These are phyloP conservation scores for Fusarium oligoseptatum DNA, from an alignment of 2,329 filamentous ascomycete genomes.

Conservation along the genomic window DNA sequence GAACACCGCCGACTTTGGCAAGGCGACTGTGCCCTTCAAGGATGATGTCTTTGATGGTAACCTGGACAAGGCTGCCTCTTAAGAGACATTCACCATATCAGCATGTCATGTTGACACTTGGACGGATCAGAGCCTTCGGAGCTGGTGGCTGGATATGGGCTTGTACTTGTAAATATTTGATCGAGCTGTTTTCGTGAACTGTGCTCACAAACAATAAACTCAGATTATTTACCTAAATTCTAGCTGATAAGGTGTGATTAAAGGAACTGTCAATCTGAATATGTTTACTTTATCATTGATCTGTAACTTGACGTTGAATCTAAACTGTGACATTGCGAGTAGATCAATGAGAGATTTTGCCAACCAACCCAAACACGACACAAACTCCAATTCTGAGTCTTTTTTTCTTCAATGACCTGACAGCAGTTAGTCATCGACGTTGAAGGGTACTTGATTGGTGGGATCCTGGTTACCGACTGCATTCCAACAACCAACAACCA, in stretches of 20 bases:
- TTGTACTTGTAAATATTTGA: not conserved
- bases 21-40: slow-evolving; percentile 58
- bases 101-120: not conserved
- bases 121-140: not conserved
- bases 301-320: not conserved
- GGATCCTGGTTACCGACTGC: not conserved
- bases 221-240: not conserved
- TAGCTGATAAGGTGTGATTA: not conserved
- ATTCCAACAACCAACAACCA: not conserved
- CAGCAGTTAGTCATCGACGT: not conserved
- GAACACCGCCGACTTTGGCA: slow-evolving; percentile 54
- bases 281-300: not conserved
- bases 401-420: not conserved
- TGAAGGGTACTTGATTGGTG: not conserved
- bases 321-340: not conserved
- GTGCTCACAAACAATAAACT: not conserved
- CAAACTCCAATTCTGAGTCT: not conserved
- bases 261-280: not conserved
- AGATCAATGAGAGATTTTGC: not conserved
- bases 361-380: not conserved
- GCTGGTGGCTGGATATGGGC: not conserved
- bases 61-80: slow-evolving; percentile 27
- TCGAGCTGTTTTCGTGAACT: not conserved
- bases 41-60: slow-evolving; percentile 44
- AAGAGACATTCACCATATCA: not conserved